These are phyloP conservation scores for Boletus rubroflammeus DNA, from an alignment of 768 basidiomycete genomes.

Conservation along the genomic window DNA sequence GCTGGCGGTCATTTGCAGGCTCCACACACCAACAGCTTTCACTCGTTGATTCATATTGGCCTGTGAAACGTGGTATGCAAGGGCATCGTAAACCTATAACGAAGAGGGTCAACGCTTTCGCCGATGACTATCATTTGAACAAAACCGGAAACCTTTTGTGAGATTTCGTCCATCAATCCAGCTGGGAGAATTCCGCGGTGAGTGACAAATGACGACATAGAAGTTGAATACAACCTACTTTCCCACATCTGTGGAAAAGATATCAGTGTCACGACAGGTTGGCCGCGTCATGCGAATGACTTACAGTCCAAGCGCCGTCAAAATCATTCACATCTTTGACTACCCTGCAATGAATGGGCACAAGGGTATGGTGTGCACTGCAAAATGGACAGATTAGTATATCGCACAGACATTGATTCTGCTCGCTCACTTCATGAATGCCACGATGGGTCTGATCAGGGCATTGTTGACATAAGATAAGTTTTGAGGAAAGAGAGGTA, in stretches of 20 bases:
- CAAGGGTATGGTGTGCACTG: conserved; percentile 89
- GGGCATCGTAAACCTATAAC: conserved; percentile 78
- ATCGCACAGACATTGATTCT: background rate
- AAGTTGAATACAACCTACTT: conserved; percentile 48
- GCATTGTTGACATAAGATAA: conserved; percentile 91
- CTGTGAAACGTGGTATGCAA: conserved; percentile 93
- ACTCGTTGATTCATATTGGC: conserved; percentile 86
- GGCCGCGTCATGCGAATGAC: conserved; percentile 27
- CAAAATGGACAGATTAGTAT: conserved; percentile 3
- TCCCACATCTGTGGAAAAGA: conserved; percentile 73
- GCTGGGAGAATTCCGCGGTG: conserved; percentile 44
- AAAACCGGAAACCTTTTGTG: conserved; percentile 58
- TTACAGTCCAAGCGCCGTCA: conserved; percentile 94
- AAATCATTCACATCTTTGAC: conserved; percentile 83
- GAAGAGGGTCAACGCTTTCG: background rate
- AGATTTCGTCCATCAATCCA: conserved; percentile 88
- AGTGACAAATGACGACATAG: background rate
- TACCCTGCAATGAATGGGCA: conserved; percentile 90
- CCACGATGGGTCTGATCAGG: conserved; percentile 91
- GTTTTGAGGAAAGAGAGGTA: conserved; percentile 87
- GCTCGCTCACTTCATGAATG: conserved; percentile 87
- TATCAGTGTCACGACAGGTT: background rate
- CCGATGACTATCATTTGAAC: background rate
- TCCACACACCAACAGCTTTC: conserved; percentile 91
- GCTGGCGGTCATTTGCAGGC: conserved; percentile 87